Evolutionary conservation across 768 basidiomycete species (phyloP), one percentile per base, ranked within the genome.

Genomic region (Mycena epipterygia): DNA sequence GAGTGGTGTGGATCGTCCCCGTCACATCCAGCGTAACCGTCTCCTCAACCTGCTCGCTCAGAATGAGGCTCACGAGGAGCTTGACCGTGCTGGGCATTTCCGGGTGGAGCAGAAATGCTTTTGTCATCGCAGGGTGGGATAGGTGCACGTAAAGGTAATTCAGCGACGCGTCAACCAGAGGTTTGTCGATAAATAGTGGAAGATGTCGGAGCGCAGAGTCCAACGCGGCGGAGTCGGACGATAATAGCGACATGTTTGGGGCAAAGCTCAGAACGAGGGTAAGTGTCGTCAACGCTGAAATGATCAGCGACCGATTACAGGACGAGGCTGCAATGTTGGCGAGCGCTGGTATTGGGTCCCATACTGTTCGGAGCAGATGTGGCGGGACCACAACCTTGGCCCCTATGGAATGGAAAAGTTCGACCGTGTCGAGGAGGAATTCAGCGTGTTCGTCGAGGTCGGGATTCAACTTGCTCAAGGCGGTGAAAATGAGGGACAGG

Each of bases 141-240:
- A 95, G 83, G 78, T 95, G 93, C 9, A 88, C 83, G 76, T 94
- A 94, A 17, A 96, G 77, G 76, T 90, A 94, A 79, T 92, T 93
- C 51, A 95, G 76, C 60, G 88, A 90, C 8, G 91, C 89, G 59
- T 93, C 92, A 5, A 93, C 83, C 30, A 96, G 84, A 14, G 84
- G 82, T 68, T 89, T 89, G 81, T 96, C 95, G 44, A 85, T 74
- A 77, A 93, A 87, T 5, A 95, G 84, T 21, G 94, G 92, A 13
- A 95, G 86, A 77, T 92, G 93, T 74, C 88, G 88, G 71, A 95
- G 85, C 6, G 93, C 84, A 1, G 90, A 88, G 5, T 81, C 80
- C 41, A 95, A 82, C 1, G 91, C 90, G 14, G 88, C 86, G 0
- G 93, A 91, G 67, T 85, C 81, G 1, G 88, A 74, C 11, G 82